Evolutionary conservation across 2,329 filamentous ascomycete genomes (phyloP).

Genomic region (Tolypocladium endophyticum): DNA sequence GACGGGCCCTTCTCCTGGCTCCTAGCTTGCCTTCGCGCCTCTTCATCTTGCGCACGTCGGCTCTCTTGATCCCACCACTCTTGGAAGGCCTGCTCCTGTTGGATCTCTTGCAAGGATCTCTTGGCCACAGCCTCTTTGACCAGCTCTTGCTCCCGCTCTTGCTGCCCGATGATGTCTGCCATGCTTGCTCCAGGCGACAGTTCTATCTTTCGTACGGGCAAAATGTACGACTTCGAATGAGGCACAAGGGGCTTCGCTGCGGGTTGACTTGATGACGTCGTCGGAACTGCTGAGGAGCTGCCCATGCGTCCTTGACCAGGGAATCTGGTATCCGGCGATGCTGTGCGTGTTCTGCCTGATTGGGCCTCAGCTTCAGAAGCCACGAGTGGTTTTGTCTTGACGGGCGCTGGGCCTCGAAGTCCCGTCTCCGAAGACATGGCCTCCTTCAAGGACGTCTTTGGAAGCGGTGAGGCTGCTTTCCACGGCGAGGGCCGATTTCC

Average conservation of each 20-base stretch:
- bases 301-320: constrained; percentile 40
- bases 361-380: constrained; percentile 29
- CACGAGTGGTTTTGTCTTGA: constrained; percentile 30
- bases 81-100: constrained; percentile 93
- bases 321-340: constrained; percentile 53
- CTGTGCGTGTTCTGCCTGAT: constrained; percentile 34
- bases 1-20: constrained; percentile 27
- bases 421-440: constrained; percentile 25
- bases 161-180: constrained; percentile 79
- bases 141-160: constrained; percentile 72
- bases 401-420: constrained; percentile 14
- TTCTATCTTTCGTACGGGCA: constrained; percentile 48
- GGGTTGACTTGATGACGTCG: constrained; percentile 15
- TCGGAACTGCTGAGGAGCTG: constrained; percentile 18
- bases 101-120: constrained; percentile 84
- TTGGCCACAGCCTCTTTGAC: constrained; percentile 80
- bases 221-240: constrained; percentile 51
- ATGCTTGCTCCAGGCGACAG: constrained; percentile 62
- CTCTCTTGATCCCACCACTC: constrained; percentile 93
- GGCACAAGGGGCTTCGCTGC: constrained; percentile 36
- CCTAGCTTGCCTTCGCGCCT: constrained; percentile 29
- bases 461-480: constrained; percentile 45
- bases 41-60: constrained; percentile 55
- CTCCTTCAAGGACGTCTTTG: constrained; percentile 41
- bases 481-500: constrained; percentile 47